Conservation (phyloP, 163 green algal species). For the Chlorella variabilis region DNA sequence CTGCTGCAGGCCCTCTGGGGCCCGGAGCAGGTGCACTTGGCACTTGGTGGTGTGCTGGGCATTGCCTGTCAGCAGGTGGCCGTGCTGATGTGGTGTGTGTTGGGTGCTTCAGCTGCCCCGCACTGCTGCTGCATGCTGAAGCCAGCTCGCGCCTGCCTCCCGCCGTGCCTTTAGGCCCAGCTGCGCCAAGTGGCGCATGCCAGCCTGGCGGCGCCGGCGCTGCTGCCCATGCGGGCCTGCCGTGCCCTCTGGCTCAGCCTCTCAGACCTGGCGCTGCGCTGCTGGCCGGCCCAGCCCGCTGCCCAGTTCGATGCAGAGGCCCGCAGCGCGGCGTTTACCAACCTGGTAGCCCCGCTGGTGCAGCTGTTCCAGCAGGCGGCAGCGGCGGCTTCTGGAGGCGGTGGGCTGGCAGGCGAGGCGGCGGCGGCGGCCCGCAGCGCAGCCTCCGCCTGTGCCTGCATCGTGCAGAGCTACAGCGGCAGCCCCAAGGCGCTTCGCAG, state of each 20-base stretch:
- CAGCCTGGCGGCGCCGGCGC: neutral
- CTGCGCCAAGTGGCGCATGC: constrained; percentile 1
- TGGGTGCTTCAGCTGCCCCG: too few relatives aligned
- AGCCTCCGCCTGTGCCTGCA: neutral
- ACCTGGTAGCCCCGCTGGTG: neutral
- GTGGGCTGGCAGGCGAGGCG: neutral
- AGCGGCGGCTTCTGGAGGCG: neutral
- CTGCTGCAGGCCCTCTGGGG: constrained; percentile 24
- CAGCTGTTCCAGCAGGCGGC: constrained; percentile 1
- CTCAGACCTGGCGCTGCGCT: constrained; percentile 37
- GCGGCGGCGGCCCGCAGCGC: neutral
- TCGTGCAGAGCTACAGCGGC: constrained; percentile 40
- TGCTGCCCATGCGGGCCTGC: constrained; percentile 8
- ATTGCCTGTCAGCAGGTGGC: too few relatives aligned
- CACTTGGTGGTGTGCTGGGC: too few relatives aligned
- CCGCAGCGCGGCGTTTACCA: neutral
- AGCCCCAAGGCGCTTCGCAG: constrained; percentile 35
- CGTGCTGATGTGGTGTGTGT: too few relatives aligned
- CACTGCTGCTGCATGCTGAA: too few relatives aligned
- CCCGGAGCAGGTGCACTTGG: constrained; percentile 6
- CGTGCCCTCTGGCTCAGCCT: constrained; percentile 33
- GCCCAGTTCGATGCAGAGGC: neutral
- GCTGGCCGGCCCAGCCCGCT: constrained; percentile 20
- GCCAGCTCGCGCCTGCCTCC: too few relatives aligned
- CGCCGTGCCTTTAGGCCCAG: neutral